These are phyloP conservation scores for Eutypa lata DNA, from an alignment of 2,329 filamentous ascomycete species.

Conservation along the genomic window DNA sequence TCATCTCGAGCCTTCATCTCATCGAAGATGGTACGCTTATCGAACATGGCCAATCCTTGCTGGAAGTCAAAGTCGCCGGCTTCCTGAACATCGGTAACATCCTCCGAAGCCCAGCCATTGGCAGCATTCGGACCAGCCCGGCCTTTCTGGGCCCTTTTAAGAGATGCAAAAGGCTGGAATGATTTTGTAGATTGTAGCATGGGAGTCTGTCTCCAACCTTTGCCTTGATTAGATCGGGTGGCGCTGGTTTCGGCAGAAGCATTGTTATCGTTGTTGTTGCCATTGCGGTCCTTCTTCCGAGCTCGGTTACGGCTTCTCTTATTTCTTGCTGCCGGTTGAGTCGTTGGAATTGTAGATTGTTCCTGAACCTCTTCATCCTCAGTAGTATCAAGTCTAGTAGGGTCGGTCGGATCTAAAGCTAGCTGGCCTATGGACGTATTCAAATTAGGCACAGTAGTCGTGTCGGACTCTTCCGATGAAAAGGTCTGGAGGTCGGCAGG, in stretches of 20 bases:
- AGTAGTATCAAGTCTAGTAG: slow-evolving; percentile 11
- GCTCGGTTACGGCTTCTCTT: neutral
- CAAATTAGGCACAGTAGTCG: slow-evolving; percentile 7
- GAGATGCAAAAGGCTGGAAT: slow-evolving; percentile 59
- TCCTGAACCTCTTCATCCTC: slow-evolving; percentile 15
- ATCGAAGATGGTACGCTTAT: slow-evolving; percentile 88
- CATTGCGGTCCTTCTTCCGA: slow-evolving; percentile 15
- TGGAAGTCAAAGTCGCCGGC: slow-evolving; percentile 94
- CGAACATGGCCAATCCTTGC: slow-evolving; percentile 85
- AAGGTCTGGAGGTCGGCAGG: slow-evolving; percentile 20
- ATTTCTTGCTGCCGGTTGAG: slow-evolving; percentile 1
- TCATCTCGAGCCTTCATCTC: slow-evolving; percentile 87
- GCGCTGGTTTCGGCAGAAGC: slow-evolving; percentile 15
- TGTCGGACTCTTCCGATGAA: slow-evolving; percentile 23
- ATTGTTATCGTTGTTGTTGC: slow-evolving; percentile 10
- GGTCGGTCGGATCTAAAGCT: slow-evolving; percentile 12
- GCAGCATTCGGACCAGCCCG: slow-evolving; percentile 42
- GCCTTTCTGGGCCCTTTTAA: slow-evolving; percentile 52
- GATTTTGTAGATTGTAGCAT: slow-evolving; percentile 58
- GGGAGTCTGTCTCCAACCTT: slow-evolving; percentile 59
- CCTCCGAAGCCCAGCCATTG: slow-evolving; percentile 93
- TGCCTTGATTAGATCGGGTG: slow-evolving; percentile 33
- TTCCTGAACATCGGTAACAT: slow-evolving; percentile 91
- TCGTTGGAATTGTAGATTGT: slow-evolving; percentile 14
- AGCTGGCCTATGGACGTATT: slow-evolving; percentile 12